phyloP scores from a whole-genome alignment of 768 basidiomycete species.

The Lactifluus hygrophoroides region DNA sequence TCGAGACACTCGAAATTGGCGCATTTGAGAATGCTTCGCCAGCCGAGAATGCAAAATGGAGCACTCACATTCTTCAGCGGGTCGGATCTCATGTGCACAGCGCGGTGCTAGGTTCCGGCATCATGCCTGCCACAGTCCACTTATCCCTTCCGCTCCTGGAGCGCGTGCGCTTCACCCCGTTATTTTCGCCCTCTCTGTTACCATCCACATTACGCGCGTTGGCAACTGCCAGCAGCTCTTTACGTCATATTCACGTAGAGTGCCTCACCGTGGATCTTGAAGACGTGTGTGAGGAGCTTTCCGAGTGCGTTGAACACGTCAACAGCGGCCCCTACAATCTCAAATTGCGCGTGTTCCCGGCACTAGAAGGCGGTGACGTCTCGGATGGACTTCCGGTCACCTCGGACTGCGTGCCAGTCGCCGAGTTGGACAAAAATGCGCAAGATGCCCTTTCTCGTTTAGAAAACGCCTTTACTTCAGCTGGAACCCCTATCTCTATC shows the following conservation, averaged over 20 bases:
- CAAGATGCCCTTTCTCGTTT: constrained; percentile 15
- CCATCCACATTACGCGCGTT: constrained; percentile 13
- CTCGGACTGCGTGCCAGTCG: constrained; percentile 1
- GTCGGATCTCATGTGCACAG: constrained; percentile 6
- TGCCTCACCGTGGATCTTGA: constrained; percentile 18
- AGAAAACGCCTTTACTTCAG: constrained; percentile 14
- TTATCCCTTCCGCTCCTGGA: constrained; percentile 8
- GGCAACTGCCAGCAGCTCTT: neutral
- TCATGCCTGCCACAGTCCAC: neutral
- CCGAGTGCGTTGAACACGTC: constrained; percentile 19
- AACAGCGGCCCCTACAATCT: constrained; percentile 13
- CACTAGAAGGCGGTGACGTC: constrained; percentile 12
- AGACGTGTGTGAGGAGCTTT: constrained; percentile 18
- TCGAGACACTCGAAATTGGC: constrained; percentile 17
- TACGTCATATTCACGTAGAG: constrained; percentile 16
- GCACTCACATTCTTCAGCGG: constrained; percentile 10
- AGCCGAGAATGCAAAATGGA: constrained; percentile 11
- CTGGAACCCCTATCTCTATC: constrained; percentile 15
- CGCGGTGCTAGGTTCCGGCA: constrained; percentile 4
- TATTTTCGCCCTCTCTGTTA: constrained; percentile 14
- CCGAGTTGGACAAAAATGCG: constrained; percentile 2
- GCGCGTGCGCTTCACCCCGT: constrained; percentile 15
- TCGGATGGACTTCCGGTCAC: constrained; percentile 7
- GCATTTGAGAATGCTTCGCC: constrained; percentile 14
- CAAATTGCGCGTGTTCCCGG: constrained; percentile 15